Conservation (phyloP, 2,329 filamentous ascomycete species). For the Lachnellula arida region DNA sequence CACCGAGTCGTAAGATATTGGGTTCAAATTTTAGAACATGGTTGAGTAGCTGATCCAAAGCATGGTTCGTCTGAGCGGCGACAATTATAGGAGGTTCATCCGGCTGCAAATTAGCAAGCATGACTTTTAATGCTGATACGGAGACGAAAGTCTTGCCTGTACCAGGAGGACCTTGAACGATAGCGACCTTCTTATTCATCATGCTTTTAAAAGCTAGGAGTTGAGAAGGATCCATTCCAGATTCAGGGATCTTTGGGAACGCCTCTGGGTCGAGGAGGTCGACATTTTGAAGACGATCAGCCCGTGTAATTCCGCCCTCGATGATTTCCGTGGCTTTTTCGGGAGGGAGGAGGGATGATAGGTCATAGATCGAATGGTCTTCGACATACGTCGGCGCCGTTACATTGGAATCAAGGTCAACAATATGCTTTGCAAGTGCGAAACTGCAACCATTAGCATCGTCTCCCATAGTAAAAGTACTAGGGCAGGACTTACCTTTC, state of each 20-base stretch:
- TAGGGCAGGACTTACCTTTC: slow-evolving; percentile 23
- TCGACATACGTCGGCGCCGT: slow-evolving; percentile 49
- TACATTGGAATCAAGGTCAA: slow-evolving; percentile 42
- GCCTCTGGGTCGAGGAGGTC: slow-evolving; percentile 43
- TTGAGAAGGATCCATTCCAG: slow-evolving; percentile 66
- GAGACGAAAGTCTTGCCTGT: slow-evolving; percentile 82
- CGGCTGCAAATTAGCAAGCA: slow-evolving; percentile 53
- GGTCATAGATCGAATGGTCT: slow-evolving; percentile 43
- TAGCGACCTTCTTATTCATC: slow-evolving; percentile 64
- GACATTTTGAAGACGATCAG: slow-evolving; percentile 40
- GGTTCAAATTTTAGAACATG: slow-evolving; percentile 45
- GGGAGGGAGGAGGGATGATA: slow-evolving; percentile 40
- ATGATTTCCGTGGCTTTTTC: slow-evolving; percentile 9
- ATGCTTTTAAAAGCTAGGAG: slow-evolving; percentile 63
- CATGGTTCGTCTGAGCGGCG: slow-evolving; percentile 86
- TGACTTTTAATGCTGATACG: slow-evolving; percentile 61
- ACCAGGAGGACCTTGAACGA: slow-evolving; percentile 76
- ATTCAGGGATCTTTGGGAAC: slow-evolving; percentile 46
- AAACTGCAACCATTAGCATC: slow-evolving; percentile 39
- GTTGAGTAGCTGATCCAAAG: slow-evolving; percentile 72
- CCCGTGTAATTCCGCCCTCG: slow-evolving; percentile 18
- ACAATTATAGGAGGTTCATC: slow-evolving; percentile 68
- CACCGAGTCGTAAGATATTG: slow-evolving; percentile 55
- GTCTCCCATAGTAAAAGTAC: not conserved
- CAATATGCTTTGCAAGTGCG: slow-evolving; percentile 58